Percentiles rank a stretch among this genome's conserved stretches.
phyloP scores from a whole-genome alignment of 441 rosid genomes.

The Biscutella laevigata region DNA sequence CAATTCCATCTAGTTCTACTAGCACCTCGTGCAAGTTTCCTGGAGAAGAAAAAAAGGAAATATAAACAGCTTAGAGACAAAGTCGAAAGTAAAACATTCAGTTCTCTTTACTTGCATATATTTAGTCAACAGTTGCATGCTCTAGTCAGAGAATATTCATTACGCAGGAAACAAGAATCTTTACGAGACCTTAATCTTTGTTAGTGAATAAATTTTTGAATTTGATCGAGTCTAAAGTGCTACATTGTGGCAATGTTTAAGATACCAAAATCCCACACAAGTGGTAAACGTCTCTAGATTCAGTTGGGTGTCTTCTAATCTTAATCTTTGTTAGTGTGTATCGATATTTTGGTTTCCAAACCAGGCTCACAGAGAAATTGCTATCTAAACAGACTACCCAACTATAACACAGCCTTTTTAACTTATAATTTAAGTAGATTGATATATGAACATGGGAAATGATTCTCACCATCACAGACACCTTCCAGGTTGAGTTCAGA shows the following conservation, averaged over 20 bases:
- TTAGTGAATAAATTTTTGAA: background rate
- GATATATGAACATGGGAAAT: background rate
- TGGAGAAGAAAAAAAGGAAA: slow-evolving; percentile 22
- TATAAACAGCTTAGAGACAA: background rate
- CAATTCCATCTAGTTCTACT: slow-evolving; percentile 92
- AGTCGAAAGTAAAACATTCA: background rate
- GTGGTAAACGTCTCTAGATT: background rate
- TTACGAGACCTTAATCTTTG: background rate
- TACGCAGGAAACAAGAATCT: background rate
- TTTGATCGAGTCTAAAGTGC: background rate
- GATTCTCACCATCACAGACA: slow-evolving; percentile 70
- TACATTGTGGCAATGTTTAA: background rate
- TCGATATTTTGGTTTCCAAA: background rate
- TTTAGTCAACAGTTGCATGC: background rate
- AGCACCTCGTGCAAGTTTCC: slow-evolving; percentile 62
- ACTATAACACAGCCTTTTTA: background rate
- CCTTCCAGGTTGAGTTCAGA: slow-evolving; percentile 47
- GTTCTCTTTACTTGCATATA: background rate
- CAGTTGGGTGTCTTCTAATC: background rate
- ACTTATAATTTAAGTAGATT: background rate
- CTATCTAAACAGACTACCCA: background rate
- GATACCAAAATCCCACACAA: background rate
- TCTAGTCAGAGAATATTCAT: slow-evolving; percentile 5
- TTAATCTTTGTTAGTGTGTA: background rate
- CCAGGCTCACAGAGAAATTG: background rate